phyloP scores from a whole-genome alignment of 495 filamentous ascomycete genomes.

The Penicillium bialowiezense region DNA sequence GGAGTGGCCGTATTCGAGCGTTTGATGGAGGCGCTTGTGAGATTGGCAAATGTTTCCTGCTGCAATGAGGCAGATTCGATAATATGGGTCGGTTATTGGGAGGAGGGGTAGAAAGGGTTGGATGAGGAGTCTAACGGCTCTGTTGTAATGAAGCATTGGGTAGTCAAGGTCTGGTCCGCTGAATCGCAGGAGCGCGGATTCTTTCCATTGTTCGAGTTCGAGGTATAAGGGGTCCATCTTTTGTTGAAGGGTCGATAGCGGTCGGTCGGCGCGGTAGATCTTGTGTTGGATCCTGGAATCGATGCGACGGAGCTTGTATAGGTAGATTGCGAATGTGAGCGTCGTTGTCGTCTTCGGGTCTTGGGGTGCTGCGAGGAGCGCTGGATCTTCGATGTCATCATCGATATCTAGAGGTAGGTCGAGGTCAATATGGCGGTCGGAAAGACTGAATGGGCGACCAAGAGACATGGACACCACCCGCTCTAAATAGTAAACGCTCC shows the following conservation, averaged over 20 bases:
- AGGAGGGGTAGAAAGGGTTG: conserved; percentile 52
- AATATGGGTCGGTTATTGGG: conserved; percentile 47
- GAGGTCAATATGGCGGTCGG: conserved; percentile 52
- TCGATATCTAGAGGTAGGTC: conserved; percentile 47
- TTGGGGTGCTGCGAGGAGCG: conserved; percentile 33
- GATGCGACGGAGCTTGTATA: conserved; percentile 48
- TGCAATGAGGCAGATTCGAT: conserved; percentile 48
- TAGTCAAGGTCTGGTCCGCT: conserved; percentile 44
- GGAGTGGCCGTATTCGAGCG: conserved; percentile 52
- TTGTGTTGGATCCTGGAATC: conserved; percentile 54
- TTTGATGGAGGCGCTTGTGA: conserved; percentile 52
- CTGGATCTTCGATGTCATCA: conserved; percentile 45
- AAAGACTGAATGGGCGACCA: conserved; percentile 50
- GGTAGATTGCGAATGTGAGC: conserved; percentile 48
- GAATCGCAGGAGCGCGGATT: conserved; percentile 38
- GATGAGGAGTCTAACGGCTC: conserved; percentile 49
- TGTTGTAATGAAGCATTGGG: conserved; percentile 50
- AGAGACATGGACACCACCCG: conserved; percentile 49
- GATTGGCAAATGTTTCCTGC: conserved; percentile 53
- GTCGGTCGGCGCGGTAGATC: conserved; percentile 52
- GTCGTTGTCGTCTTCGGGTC: conserved; percentile 35
- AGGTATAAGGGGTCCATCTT: conserved; percentile 51
- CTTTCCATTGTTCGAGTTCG: conserved; percentile 52
- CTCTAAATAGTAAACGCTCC: conserved; percentile 54
- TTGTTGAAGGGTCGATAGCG: conserved; percentile 40